Evolutionary conservation across 2,329 filamentous ascomycete species (phyloP).

Genomic region (Bipolaris cookei): DNA sequence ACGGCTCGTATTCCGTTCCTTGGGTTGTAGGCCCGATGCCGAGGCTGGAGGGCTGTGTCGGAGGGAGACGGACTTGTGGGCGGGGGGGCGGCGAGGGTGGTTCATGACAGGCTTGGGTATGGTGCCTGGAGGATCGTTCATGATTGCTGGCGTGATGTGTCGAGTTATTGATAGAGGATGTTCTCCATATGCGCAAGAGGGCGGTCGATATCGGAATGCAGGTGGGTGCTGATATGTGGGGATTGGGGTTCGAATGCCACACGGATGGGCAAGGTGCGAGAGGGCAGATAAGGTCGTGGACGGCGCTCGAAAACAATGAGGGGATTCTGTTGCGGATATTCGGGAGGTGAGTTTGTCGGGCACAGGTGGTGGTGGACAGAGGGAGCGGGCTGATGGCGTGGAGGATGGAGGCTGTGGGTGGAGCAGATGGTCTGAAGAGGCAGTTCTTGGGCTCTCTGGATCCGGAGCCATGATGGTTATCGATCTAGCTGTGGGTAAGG

Average conservation of each 20-base stretch:
- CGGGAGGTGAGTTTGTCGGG: not conserved
- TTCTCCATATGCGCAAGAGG: constrained; percentile 24
- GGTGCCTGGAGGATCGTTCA: constrained; percentile 33
- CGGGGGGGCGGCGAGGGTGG: constrained; percentile 53
- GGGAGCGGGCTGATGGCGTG: not conserved
- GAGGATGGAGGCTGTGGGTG: not conserved
- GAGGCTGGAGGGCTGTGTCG: constrained; percentile 47
- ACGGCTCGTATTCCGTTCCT: constrained; percentile 19
- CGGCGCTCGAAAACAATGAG: not conserved
- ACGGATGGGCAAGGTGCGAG: not conserved
- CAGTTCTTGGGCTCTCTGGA: not conserved
- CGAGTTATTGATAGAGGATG: constrained; percentile 19
- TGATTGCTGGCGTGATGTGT: constrained; percentile 15
- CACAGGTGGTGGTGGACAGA: not conserved
- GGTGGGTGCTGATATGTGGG: not conserved
- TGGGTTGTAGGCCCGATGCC: not conserved
- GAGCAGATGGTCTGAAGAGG: not conserved
- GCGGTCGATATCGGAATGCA: constrained; percentile 1
- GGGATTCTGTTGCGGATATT: not conserved
- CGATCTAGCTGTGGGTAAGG: constrained; percentile 16
- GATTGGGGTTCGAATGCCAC: not conserved
- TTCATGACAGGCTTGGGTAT: constrained; percentile 16
- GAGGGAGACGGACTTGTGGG: constrained; percentile 56
- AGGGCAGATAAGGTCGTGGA: not conserved
- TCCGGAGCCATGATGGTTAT: constrained; percentile 23